Evolutionary conservation across 805 yeast species (phyloP).

Genomic region (Cyberlindnera suaveolens): DNA sequence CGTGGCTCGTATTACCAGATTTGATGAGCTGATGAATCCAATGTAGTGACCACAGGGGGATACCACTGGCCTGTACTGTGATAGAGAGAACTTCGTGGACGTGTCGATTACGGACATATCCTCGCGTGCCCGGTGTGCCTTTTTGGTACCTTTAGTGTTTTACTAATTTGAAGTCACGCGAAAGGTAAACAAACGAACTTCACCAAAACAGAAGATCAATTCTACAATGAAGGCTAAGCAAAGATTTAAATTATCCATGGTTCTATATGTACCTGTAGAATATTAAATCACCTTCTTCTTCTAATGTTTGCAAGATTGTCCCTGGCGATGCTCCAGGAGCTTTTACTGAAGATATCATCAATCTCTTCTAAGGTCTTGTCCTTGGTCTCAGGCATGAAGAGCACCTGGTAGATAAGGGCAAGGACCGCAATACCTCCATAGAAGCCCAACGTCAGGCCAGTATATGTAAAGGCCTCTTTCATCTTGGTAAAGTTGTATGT

Average conservation of each 20-base stretch:
- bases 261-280: too few relatives aligned
- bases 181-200: too few relatives aligned
- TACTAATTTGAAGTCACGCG: too few relatives aligned
- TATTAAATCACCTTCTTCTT: neutral
- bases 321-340: slow-evolving; percentile 32
- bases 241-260: too few relatives aligned
- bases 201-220: too few relatives aligned
- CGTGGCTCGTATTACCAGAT: slow-evolving; percentile 11
- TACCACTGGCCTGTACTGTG: slow-evolving; percentile 4
- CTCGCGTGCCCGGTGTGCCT: too few relatives aligned
- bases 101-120: neutral
- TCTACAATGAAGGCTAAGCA: too few relatives aligned
- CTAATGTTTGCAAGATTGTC: slow-evolving; percentile 22
- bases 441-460: slow-evolving; percentile 60
- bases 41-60: slow-evolving; percentile 14
- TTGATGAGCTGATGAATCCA: slow-evolving; percentile 10
- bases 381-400: slow-evolving; percentile 69
- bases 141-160: too few relatives aligned
- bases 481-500: slow-evolving; percentile 57
- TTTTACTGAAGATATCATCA: slow-evolving; percentile 51
- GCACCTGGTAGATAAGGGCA: slow-evolving; percentile 46
- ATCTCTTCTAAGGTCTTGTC: slow-evolving; percentile 67
- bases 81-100: slow-evolving; percentile 2
- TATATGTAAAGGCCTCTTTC: slow-evolving; percentile 50
- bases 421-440: slow-evolving; percentile 61